phyloP scores from a whole-genome alignment of 768 basidiomycete species.

The Lactarius hatsudake region DNA sequence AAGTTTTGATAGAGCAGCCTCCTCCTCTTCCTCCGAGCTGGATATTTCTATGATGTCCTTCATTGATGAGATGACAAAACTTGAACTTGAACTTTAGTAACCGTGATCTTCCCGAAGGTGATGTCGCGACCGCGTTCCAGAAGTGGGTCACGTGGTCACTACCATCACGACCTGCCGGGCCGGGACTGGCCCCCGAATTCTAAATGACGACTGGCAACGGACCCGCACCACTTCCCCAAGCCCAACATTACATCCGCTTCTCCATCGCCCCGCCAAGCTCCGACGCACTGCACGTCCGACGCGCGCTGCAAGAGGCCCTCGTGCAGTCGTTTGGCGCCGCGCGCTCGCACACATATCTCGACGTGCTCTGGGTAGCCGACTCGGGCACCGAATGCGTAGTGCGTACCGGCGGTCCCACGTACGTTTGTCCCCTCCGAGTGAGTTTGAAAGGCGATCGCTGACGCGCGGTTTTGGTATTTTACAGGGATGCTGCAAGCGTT shows the following conservation, averaged over 20 bases:
- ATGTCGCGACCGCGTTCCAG: not conserved
- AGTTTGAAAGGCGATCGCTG: not conserved
- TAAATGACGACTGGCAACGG: not conserved
- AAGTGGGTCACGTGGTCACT: not conserved
- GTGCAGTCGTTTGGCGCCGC: conserved; percentile 54
- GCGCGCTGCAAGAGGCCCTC: conserved; percentile 54
- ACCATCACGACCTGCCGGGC: not conserved
- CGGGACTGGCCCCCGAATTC: not conserved
- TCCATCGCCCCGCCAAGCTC: conserved; percentile 38
- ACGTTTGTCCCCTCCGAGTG: not conserved
- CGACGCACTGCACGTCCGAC: conserved; percentile 50
- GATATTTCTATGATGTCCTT: conserved; percentile 14
- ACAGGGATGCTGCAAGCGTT: conserved; percentile 34
- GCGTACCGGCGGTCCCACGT: conserved; percentile 41
- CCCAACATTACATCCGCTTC: conserved; percentile 49
- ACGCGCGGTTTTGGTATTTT: not conserved
- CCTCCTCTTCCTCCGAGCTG: conserved; percentile 5
- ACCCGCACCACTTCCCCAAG: conserved; percentile 13
- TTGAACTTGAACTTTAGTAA: not conserved
- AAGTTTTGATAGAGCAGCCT: not conserved
- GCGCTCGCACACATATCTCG: conserved; percentile 50
- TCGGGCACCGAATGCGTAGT: conserved; percentile 43
- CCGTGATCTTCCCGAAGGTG: not conserved
- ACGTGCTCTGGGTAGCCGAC: conserved; percentile 53
- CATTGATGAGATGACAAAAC: not conserved